Evolutionary conservation across 176 grass and related monocot genomes (phyloP).

Genomic region (Triticum turgidum): DNA sequence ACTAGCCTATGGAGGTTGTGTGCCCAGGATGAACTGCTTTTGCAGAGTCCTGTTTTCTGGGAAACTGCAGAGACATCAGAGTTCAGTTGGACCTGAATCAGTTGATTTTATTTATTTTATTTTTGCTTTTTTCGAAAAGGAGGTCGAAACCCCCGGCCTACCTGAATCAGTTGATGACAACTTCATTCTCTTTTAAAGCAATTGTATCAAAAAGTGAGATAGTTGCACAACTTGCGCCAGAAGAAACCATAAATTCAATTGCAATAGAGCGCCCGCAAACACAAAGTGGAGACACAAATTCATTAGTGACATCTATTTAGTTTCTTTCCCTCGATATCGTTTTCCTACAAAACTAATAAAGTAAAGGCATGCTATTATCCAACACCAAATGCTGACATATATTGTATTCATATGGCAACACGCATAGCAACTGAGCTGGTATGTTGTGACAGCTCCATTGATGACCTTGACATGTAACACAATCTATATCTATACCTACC

Average conservation of each 20-base stretch:
- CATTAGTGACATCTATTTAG: too few species aligned
- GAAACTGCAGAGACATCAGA: background rate
- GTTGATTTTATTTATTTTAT: too few species aligned
- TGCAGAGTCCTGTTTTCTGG: background rate
- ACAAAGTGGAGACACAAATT: too few species aligned
- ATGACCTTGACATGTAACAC: too few species aligned
- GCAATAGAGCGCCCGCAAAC: background rate
- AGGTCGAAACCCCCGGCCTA: background rate
- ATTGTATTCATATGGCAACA: too few species aligned
- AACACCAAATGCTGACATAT: too few species aligned
- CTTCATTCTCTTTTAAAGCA: background rate
- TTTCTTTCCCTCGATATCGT: background rate
- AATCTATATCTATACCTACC: too few species aligned
- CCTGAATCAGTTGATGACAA: slow-evolving; percentile 12
- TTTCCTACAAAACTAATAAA: too few species aligned
- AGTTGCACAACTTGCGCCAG: background rate
- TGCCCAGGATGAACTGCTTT: slow-evolving; percentile 6
- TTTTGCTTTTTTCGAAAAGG: too few species aligned
- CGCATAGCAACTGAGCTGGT: too few species aligned
- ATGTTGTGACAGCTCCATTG: too few species aligned
- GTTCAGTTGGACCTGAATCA: background rate
- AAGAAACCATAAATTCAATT: background rate
- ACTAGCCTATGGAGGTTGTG: background rate
- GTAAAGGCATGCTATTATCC: too few species aligned
- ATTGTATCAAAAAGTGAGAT: background rate